Conservation (phyloP, 768 basidiomycete species). For the Omphalotus guepiniiformis region DNA sequence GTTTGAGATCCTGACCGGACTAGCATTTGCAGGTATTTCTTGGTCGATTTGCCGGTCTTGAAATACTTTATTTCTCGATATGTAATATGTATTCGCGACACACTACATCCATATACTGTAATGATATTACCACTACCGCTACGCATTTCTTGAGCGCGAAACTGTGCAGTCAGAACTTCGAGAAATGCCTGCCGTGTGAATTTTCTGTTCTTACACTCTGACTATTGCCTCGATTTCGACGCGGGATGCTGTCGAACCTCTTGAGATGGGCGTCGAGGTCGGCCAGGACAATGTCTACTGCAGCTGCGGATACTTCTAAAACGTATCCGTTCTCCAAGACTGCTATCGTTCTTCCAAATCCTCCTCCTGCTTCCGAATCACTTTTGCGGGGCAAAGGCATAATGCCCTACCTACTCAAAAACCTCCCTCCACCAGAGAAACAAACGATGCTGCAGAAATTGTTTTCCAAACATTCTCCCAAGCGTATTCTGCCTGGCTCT, state of each 20-base stretch:
- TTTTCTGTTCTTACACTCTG: not conserved
- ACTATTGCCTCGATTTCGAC: not conserved
- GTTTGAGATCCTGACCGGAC: too few relatives aligned
- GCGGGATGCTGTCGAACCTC: constrained; percentile 32
- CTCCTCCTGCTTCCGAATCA: constrained; percentile 40
- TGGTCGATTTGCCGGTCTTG: too few relatives aligned
- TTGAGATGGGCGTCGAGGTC: constrained; percentile 26
- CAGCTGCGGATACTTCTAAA: constrained; percentile 22
- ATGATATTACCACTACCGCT: not conserved
- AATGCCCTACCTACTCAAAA: constrained; percentile 68
- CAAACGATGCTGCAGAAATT: constrained; percentile 59
- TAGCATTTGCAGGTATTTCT: too few relatives aligned
- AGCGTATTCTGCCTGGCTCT: constrained; percentile 77
- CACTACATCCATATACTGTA: constrained; percentile 3
- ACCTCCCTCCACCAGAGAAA: constrained; percentile 65
- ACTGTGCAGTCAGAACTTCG: not conserved
- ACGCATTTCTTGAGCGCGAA: too few relatives aligned
- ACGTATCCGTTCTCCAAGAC: constrained; percentile 73
- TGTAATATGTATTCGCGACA: not conserved
- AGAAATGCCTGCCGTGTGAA: constrained; percentile 2
- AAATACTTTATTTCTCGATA: not conserved
- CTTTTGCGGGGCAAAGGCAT: constrained; percentile 62
- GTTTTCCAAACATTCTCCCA: constrained; percentile 68
- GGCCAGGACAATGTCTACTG: constrained; percentile 41
- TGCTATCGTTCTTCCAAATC: constrained; percentile 49